phyloP scores from a whole-genome alignment of 176 grass and related monocot genomes.

The Aegilops umbellulata region DNA sequence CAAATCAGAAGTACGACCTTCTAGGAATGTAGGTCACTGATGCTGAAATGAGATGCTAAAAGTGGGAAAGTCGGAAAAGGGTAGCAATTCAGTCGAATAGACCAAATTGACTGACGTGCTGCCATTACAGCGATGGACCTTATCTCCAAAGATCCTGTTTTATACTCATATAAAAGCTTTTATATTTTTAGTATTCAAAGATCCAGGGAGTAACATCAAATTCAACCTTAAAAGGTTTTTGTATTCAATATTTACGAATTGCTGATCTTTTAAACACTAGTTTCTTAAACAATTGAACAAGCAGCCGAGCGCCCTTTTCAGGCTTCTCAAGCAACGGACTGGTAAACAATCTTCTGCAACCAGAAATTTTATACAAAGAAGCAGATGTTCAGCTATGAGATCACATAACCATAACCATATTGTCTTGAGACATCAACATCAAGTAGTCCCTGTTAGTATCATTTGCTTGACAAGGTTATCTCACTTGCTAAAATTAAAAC shows the following conservation, averaged over 20 bases:
- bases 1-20: slow-evolving; percentile 45
- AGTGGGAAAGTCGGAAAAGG: slow-evolving; percentile 27
- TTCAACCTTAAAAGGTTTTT: neutral
- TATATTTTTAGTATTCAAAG: neutral
- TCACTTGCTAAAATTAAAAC: neutral
- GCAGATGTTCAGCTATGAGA: neutral
- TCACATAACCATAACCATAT: neutral
- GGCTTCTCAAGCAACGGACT: neutral
- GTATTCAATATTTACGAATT: neutral
- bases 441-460: neutral
- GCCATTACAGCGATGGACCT: neutral
- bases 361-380: neutral
- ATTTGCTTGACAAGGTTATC: neutral
- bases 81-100: slow-evolving; percentile 26
- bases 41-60: slow-evolving; percentile 54
- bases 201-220: neutral
- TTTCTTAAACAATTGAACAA: neutral
- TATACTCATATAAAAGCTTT: neutral
- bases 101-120: slow-evolving; percentile 1
- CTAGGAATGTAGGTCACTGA: slow-evolving; percentile 43
- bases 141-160: slow-evolving; percentile 1
- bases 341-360: neutral
- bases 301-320: neutral
- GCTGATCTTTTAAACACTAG: neutral
- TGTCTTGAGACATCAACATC: neutral